Percentiles rank a stretch among this genome's conserved stretches.
These are phyloP conservation scores for Begonia peltatifolia DNA, from an alignment of 306 rosid species.

Conservation along the genomic window DNA sequence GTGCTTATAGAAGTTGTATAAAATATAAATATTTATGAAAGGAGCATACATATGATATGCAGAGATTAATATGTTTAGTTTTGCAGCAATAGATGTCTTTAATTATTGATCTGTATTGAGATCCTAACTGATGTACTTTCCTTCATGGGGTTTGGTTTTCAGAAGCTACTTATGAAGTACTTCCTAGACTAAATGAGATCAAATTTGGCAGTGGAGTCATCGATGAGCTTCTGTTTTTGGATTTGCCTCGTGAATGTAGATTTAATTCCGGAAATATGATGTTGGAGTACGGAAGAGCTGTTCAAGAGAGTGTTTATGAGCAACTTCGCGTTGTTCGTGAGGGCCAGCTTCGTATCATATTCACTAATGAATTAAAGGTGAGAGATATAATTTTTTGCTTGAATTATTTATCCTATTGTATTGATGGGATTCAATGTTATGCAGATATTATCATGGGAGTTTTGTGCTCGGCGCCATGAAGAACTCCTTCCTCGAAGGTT, in stretches of 20 bases:
- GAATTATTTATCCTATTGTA: background rate
- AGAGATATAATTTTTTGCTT: background rate
- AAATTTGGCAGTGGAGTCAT: slow-evolving; percentile 22
- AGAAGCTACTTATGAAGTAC: slow-evolving; percentile 27
- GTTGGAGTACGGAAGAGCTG: slow-evolving; percentile 27
- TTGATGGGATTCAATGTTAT: background rate
- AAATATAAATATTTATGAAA: too few species aligned
- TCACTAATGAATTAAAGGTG: slow-evolving; percentile 24
- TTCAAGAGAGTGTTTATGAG: slow-evolving; percentile 33
- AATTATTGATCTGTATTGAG: too few species aligned
- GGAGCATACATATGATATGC: too few species aligned
- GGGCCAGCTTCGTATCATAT: slow-evolving; percentile 25
- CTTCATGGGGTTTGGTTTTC: slow-evolving; percentile 6
- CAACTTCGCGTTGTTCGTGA: slow-evolving; percentile 23
- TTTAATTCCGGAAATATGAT: slow-evolving; percentile 24
- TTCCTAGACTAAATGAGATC: slow-evolving; percentile 27
- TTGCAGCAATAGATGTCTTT: too few species aligned
- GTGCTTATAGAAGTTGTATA: too few species aligned
- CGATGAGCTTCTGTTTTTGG: slow-evolving; percentile 26
- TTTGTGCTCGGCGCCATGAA: slow-evolving; percentile 28
- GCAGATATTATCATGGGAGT: slow-evolving; percentile 35
- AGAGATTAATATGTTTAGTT: too few species aligned
- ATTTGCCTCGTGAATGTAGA: slow-evolving; percentile 19
- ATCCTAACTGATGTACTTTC: background rate
- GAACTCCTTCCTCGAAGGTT: slow-evolving; percentile 19